Conservation (phyloP, 495 filamentous ascomycete genomes). For the Xylaria scruposa region DNA sequence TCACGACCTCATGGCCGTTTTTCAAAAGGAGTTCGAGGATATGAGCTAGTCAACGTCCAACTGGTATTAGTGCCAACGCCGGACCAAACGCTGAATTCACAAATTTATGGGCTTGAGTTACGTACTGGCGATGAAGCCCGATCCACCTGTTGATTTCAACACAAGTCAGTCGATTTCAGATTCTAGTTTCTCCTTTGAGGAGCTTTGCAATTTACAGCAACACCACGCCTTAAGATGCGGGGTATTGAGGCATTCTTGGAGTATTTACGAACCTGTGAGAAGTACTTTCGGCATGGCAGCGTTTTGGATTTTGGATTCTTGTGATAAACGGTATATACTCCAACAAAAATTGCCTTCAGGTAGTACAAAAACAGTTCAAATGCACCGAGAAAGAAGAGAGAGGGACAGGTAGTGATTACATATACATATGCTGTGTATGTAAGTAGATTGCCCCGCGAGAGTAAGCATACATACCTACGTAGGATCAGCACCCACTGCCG, state of each 20-base stretch:
- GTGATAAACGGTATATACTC: background rate
- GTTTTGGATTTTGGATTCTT: background rate
- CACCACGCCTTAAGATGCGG: background rate
- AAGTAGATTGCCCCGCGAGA: background rate
- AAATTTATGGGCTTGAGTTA: background rate
- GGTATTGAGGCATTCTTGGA: background rate
- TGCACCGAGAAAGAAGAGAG: background rate
- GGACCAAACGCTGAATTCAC: background rate
- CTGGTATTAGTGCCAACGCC: constrained; percentile 21
- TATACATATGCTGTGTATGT: background rate
- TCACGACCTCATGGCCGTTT: constrained; percentile 75
- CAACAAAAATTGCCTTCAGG: background rate
- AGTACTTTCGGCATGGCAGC: constrained; percentile 63
- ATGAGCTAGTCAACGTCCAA: constrained; percentile 58
- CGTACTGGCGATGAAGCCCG: constrained; percentile 59
- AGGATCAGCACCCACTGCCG: constrained; percentile 2
- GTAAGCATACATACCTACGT: background rate
- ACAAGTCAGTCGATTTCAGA: background rate
- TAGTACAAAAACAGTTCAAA: background rate
- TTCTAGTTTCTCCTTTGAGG: background rate
- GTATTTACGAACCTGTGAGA: constrained; percentile 57
- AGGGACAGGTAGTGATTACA: background rate
- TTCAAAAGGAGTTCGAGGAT: constrained; percentile 76
- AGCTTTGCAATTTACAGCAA: background rate
- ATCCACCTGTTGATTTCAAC: constrained; percentile 44